Conservation (phyloP, 805 yeast species). For the Debaryomyces castellii region DNA sequence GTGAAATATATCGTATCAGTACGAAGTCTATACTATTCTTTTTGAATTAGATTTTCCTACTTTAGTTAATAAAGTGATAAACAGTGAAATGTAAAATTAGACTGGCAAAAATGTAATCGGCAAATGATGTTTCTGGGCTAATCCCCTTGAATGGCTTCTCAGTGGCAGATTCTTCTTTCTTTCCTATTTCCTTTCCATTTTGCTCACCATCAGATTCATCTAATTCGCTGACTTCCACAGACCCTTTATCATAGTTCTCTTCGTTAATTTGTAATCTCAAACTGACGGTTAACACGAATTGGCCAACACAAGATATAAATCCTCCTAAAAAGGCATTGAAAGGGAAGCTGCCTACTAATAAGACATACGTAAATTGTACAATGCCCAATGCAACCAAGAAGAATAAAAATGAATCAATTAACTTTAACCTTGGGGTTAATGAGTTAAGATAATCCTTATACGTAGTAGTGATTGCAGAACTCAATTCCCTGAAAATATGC, state of each 20-base stretch:
- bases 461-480: constrained; percentile 31
- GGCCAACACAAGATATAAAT: constrained; percentile 89
- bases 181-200: constrained; percentile 1
- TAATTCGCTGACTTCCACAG: constrained; percentile 1
- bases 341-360: constrained; percentile 85
- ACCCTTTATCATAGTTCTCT: constrained; percentile 8
- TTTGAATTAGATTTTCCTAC: background rate
- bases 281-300: constrained; percentile 84
- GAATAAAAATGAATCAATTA: constrained; percentile 75
- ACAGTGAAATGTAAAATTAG: constrained; percentile 85
- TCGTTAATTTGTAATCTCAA: constrained; percentile 66
- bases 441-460: constrained; percentile 30
- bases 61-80: constrained; percentile 83
- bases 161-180: constrained; percentile 3
- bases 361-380: constrained; percentile 75
- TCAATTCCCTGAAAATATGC: constrained; percentile 22
- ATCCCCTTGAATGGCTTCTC: constrained; percentile 12
- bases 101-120: constrained; percentile 86
- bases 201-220: constrained; percentile 7
- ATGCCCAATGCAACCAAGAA: constrained; percentile 75
- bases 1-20: background rate
- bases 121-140: constrained; percentile 64
- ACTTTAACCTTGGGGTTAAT: constrained; percentile 49
- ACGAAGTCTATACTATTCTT: background rate
- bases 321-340: constrained; percentile 97